phyloP scores from a whole-genome alignment of 2,329 filamentous ascomycete genomes.

The Grosmannia clavigera region DNA sequence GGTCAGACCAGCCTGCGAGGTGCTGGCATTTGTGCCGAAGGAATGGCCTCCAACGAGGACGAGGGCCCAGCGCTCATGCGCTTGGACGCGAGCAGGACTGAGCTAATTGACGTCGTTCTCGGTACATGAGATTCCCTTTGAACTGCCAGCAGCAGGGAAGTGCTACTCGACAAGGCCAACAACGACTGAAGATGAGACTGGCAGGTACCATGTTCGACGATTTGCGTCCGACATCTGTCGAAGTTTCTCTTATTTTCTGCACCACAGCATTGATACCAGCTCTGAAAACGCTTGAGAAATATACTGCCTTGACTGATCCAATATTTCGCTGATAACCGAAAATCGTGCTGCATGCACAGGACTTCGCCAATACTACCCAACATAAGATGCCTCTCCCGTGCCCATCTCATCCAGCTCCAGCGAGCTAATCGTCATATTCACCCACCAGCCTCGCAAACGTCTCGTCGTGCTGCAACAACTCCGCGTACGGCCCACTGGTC shows the following conservation, averaged over 20 bases:
- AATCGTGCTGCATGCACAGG: no score
- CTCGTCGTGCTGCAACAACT: slow-evolving; percentile 35
- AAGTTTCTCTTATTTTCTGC: no score
- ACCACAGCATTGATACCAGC: no score
- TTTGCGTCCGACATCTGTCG: no score
- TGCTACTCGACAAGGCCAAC: slow-evolving; percentile 19
- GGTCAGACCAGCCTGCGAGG: no score
- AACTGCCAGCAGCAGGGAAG: slow-evolving; percentile 40
- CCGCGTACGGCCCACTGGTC: slow-evolving; percentile 50
- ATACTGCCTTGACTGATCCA: no score
- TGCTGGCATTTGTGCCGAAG: no score
- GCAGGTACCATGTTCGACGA: no score
- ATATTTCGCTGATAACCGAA: no score
- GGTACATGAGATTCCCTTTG: slow-evolving; percentile 42
- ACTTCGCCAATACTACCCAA: neutral
- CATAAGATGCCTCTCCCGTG: neutral
- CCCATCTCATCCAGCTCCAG: no score
- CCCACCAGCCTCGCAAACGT: slow-evolving; percentile 37
- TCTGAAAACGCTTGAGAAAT: no score
- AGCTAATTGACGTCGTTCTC: slow-evolving; percentile 51
- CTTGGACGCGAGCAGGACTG: slow-evolving; percentile 41
- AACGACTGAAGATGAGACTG: no score
- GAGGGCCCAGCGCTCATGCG: slow-evolving; percentile 43
- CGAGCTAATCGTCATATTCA: slow-evolving; percentile 11
- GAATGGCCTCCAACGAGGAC: slow-evolving; percentile 38